phyloP scores from a whole-genome alignment of 257 asterid species.

The Petrea volubilis region DNA sequence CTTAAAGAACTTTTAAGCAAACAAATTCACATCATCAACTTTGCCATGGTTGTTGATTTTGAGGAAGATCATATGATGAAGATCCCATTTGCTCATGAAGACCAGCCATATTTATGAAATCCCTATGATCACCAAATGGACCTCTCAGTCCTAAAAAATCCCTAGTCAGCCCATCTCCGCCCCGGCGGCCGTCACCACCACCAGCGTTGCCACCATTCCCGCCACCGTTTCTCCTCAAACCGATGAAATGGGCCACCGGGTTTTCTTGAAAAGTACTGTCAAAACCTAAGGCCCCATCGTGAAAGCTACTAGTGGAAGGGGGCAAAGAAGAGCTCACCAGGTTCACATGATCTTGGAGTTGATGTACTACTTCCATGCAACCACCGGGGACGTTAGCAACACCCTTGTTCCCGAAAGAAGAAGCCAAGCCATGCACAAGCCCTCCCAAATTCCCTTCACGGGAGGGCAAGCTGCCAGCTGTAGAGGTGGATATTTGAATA shows the following conservation, averaged over 20 bases:
- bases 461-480: slow-evolving; percentile 43
- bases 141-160: slow-evolving; percentile 59
- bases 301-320: slow-evolving; percentile 29
- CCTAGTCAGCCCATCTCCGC: slow-evolving; percentile 50
- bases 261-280: slow-evolving; percentile 26
- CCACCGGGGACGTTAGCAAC: slow-evolving; percentile 28
- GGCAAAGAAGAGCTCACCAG: slow-evolving; percentile 16
- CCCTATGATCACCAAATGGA: slow-evolving; percentile 44
- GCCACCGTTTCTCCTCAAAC: slow-evolving; percentile 8
- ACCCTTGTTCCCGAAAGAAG: slow-evolving; percentile 27
- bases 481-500: no score
- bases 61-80: slow-evolving; percentile 34
- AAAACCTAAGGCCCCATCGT: slow-evolving; percentile 8
- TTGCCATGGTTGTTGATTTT: slow-evolving; percentile 50
- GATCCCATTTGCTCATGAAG: slow-evolving; percentile 50
- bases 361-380: slow-evolving; percentile 33
- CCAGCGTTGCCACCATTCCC: no score
- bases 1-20: not conserved
- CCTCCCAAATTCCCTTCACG: slow-evolving; percentile 42
- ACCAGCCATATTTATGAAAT: slow-evolving; percentile 44
- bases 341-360: not conserved
- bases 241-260: not conserved
- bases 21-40: slow-evolving; percentile 6
- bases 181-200: slow-evolving; percentile 7
- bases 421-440: slow-evolving; percentile 41